phyloP scores from a whole-genome alignment of 306 rosid genomes.

The Prinsepia uniflora region DNA sequence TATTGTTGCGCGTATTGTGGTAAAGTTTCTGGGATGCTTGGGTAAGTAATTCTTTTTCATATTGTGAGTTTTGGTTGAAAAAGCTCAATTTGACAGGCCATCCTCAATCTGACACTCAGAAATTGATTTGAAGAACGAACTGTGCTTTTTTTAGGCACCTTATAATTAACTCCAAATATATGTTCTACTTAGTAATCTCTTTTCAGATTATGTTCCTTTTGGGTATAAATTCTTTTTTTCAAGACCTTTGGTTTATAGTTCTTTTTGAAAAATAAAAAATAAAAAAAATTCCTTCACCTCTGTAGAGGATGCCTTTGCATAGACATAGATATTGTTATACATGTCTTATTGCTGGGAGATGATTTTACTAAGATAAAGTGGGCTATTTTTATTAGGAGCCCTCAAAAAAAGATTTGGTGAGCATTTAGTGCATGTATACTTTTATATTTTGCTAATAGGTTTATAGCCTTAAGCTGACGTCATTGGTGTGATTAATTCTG shows the following conservation, averaged over 20 bases:
- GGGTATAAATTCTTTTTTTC: neutral
- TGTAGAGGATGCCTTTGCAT: neutral
- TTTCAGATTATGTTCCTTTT: neutral
- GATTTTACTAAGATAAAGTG: neutral
- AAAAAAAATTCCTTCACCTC: neutral
- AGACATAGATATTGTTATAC: neutral
- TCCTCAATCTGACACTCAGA: neutral
- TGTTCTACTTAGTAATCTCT: neutral
- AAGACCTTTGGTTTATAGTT: neutral
- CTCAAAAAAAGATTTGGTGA: neutral
- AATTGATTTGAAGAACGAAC: neutral
- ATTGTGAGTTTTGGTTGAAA: constrained; percentile 4
- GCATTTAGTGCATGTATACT: constrained; percentile 20
- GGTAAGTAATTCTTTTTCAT: constrained; percentile 55
- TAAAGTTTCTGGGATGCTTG: constrained; percentile 93
- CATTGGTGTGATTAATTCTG: constrained; percentile 30
- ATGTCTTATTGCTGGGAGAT: neutral
- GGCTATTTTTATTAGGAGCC: neutral
- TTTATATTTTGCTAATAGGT: constrained; percentile 9
- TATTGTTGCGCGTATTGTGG: constrained; percentile 99
- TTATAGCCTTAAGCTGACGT: constrained; percentile 24
- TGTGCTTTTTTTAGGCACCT: constrained; percentile 9
- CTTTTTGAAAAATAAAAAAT: too few species aligned
- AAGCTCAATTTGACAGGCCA: constrained; percentile 1
- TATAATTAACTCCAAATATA: neutral